Evolutionary conservation across 352 stramenopile genomes (phyloP).

Genomic region (Phytophthora pinifolia): DNA sequence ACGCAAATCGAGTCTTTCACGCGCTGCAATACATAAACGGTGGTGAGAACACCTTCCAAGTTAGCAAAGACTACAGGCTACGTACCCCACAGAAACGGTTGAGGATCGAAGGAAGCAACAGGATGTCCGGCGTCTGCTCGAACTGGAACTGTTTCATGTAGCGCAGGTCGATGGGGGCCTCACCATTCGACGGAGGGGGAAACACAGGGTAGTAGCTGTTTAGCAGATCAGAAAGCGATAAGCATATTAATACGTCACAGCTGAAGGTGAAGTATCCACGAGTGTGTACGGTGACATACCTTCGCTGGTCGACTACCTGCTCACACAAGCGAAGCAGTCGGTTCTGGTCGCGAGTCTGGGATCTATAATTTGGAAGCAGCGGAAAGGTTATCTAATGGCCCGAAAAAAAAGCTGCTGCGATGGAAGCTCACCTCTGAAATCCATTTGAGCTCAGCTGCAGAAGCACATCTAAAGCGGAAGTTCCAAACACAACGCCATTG

Average conservation of each 20-base stretch:
- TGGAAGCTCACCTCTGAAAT: conserved; percentile 47
- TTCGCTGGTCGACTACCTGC: conserved; percentile 81
- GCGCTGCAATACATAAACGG: conserved; percentile 48
- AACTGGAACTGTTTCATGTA: conserved; percentile 93
- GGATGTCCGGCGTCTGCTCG: conserved; percentile 92
- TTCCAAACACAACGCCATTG: conserved; percentile 93
- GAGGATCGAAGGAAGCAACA: conserved; percentile 95
- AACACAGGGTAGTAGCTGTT: conserved; percentile 81
- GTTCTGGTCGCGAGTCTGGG: conserved; percentile 61
- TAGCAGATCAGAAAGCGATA: not conserved
- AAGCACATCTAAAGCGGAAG: conserved; percentile 93
- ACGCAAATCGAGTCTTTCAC: conserved; percentile 93
- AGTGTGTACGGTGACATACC: conserved; percentile 28
- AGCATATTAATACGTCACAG: conserved; percentile 4
- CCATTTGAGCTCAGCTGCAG: conserved; percentile 85
- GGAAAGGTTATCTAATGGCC: not conserved
- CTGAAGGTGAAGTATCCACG: not conserved
- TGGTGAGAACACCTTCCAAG: conserved; percentile 3
- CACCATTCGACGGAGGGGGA: conserved; percentile 55
- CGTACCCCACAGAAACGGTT: conserved; percentile 87
- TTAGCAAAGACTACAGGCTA: conserved; percentile 2
- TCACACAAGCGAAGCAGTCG: conserved; percentile 75
- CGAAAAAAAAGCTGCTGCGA: not conserved
- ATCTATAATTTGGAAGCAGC: conserved; percentile 20
- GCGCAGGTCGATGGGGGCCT: conserved; percentile 90